These are phyloP conservation scores for Paspalum notatum DNA, from an alignment of 176 grass and related monocot genomes.

Conservation along the genomic window DNA sequence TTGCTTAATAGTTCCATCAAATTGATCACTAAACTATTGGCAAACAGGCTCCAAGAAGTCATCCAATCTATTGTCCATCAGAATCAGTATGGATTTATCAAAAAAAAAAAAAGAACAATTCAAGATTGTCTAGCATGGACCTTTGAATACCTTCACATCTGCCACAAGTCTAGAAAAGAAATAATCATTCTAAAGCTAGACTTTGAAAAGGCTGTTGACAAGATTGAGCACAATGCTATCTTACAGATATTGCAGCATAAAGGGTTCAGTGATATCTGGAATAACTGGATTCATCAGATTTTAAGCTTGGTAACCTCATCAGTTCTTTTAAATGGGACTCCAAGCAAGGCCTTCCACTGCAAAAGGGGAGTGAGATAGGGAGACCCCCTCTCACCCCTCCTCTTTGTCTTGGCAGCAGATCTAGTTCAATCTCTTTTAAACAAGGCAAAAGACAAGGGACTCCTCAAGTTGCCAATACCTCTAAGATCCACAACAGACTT, in stretches of 20 bases:
- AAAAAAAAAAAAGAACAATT: too few species aligned
- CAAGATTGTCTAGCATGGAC: too few species aligned
- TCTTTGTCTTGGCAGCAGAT: too few species aligned
- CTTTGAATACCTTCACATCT: too few species aligned
- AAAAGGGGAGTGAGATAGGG: too few species aligned
- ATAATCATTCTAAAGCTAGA: not conserved
- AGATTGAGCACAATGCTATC: accelerated
- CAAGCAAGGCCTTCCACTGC: not conserved
- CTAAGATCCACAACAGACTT: too few species aligned
- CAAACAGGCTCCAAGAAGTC: not conserved
- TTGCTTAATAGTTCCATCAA: accelerated
- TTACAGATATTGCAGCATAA: accelerated
- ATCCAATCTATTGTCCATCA: accelerated
- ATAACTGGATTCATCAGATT: not conserved
- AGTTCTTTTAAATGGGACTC: too few species aligned
- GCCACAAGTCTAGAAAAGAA: not conserved
- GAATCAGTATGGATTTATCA: not conserved
- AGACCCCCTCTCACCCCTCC: too few species aligned
- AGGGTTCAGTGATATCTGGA: not conserved
- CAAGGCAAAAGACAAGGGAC: too few species aligned
- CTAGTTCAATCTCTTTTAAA: too few species aligned
- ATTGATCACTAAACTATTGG: not conserved
- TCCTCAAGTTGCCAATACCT: too few species aligned
- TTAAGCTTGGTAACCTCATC: too few species aligned
- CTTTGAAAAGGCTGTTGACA: not conserved